Evolutionary conservation across 1,284 basidiomycete species (phyloP).

Genomic region (Ustilago curta): DNA sequence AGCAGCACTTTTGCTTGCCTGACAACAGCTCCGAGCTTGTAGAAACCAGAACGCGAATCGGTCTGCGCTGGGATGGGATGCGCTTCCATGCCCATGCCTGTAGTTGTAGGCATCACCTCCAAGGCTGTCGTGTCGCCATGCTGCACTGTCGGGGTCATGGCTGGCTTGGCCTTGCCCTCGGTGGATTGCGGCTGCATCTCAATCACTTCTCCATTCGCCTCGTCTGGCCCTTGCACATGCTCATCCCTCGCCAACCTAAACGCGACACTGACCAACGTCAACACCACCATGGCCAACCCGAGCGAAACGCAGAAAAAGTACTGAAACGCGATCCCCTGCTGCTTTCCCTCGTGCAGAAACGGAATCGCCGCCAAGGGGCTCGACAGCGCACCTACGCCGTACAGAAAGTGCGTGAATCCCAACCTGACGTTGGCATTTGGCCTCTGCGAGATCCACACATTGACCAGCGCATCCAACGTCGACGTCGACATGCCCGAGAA

Average conservation of each 20-base stretch:
- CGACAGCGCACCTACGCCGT: conserved; percentile 54
- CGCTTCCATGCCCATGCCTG: conserved; percentile 13
- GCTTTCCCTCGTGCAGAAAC: conserved; percentile 30
- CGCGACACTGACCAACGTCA: conserved; percentile 28
- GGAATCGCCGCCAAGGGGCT: conserved; percentile 49
- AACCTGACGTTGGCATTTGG: conserved; percentile 46
- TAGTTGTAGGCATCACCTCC: conserved; percentile 20
- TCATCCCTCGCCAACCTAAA: conserved; percentile 45
- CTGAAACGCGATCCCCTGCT: conserved; percentile 34
- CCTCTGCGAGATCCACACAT: conserved; percentile 45
- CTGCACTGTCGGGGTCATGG: neutral
- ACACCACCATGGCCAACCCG: conserved; percentile 30
- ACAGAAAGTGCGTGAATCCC: conserved; percentile 51
- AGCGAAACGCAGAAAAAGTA: conserved; percentile 48
- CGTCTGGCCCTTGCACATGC: conserved; percentile 22
- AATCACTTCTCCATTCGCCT: conserved; percentile 5
- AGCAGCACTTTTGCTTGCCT: conserved; percentile 24
- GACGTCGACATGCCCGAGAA: conserved; percentile 35
- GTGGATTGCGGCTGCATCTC: conserved; percentile 14
- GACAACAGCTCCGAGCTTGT: conserved; percentile 39
- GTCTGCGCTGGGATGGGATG: conserved; percentile 8
- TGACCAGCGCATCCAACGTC: conserved; percentile 41
- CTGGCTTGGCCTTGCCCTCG: conserved; percentile 5
- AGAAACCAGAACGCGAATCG: conserved; percentile 13
- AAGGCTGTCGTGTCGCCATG: conserved; percentile 2